Base-by-base conservation (phyloP, 495 filamentous ascomycete species). In the Talaromyces trachyspermus region DNA sequence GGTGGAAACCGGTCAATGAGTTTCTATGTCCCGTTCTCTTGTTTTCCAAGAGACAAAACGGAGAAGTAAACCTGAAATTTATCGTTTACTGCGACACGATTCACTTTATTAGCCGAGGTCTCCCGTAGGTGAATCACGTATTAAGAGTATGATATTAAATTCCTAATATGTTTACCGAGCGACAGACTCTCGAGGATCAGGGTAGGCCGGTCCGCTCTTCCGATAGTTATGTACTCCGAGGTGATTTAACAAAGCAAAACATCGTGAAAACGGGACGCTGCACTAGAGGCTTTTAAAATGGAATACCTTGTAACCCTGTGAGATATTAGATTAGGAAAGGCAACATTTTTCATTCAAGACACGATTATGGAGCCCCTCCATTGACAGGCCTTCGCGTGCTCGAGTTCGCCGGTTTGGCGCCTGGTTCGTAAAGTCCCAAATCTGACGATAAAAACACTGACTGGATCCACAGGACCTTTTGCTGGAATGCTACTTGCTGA, bases 391-490 rank as follows among this genome's bases (percentile, higher is more conserved):
- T 89, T 46, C 80, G 80, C 41, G 85, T 89, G 52, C 73, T 91
- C 19, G 86, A 91, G 58, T 82, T 91, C 51, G 86, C 84, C 24
- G 85, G 86, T 5, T 70, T 91, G 14, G 86, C 86, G 25, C 85
- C 86, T 53, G 85, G 86, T 80, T 24, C 18, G 39, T 25, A 42
- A 18, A 42, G 12, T n/a, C 10, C 19, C 12, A 42, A 24, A 24
- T 14, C 23, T 42, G 22, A 72, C 32, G 59, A 25, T 29, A 42
- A 42, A 42, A 42, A 14, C 22, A 5, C 39, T 42, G 12, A 39
- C 18, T 4, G 4, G 36, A 17, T 17, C 25, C 39, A 8, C 44
- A 80, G 84, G 78, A 27, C 87, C 87, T 25, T 92, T 88, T 62
- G 76, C 84, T 26, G 86, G 85, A 46, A 74, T 91, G 43, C 77